Conservation (phyloP, 1,284 basidiomycete species). For the Puccinia novopanici region DNA sequence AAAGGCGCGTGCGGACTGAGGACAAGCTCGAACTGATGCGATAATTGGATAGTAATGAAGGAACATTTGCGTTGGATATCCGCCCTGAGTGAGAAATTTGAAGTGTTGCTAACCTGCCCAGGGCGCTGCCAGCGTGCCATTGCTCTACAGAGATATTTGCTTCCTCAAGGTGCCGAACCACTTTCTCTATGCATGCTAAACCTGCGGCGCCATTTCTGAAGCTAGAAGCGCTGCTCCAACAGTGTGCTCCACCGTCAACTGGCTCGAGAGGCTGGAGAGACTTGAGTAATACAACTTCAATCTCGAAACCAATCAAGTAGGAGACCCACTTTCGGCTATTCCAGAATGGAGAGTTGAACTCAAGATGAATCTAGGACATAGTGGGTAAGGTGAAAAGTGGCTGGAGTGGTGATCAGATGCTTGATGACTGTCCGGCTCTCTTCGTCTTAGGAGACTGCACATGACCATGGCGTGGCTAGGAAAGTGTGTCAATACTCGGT, state of each 20-base stretch:
- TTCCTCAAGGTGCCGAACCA: constrained; percentile 24
- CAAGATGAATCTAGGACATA: constrained; percentile 47
- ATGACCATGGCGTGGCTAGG: constrained; percentile 46
- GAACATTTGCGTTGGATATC: neutral
- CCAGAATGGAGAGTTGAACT: constrained; percentile 48
- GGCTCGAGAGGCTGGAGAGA: constrained; percentile 25
- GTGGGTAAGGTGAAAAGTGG: constrained; percentile 44
- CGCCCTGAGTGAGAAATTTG: neutral
- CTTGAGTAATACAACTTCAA: constrained; percentile 43
- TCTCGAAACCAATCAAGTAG: constrained; percentile 48
- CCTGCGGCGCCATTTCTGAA: constrained; percentile 34
- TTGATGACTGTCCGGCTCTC: constrained; percentile 22
- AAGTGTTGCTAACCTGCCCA: constrained; percentile 31
- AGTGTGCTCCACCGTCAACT: constrained; percentile 26
- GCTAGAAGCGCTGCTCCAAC: constrained; percentile 42
- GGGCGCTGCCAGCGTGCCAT: constrained; percentile 45
- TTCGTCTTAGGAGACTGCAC: constrained; percentile 38
- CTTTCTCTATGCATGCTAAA: constrained; percentile 38
- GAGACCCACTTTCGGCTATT: constrained; percentile 43
- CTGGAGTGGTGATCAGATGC: neutral
- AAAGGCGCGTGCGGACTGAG: constrained; percentile 47
- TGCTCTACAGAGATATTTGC: constrained; percentile 43
- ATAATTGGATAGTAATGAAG: too few relatives aligned
- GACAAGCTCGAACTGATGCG: constrained; percentile 41
- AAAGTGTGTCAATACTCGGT: constrained; percentile 27